Evolutionary conservation across 1,284 basidiomycete species (phyloP).

Genomic region (Microstroma glucosiphilum): DNA sequence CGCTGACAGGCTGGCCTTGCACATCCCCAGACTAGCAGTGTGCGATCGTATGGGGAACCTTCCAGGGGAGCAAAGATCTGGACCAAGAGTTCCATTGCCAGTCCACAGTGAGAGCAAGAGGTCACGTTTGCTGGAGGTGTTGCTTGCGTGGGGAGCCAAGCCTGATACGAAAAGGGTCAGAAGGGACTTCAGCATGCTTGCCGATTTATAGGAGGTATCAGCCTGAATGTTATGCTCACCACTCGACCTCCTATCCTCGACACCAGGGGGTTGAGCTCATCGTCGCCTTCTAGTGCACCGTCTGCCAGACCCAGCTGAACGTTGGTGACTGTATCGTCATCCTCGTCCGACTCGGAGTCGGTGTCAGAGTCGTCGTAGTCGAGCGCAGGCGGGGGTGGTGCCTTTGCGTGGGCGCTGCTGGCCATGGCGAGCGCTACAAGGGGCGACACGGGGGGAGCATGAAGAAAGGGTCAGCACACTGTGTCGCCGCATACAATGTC

Average conservation of each 20-base stretch:
- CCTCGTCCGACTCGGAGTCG: constrained; percentile 18
- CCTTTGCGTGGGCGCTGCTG: background rate
- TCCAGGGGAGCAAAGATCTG: constrained; percentile 49
- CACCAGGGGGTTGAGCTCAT: constrained; percentile 47
- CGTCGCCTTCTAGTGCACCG: constrained; percentile 38
- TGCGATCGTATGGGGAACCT: constrained; percentile 43
- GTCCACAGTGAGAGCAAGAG: constrained; percentile 30
- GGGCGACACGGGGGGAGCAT: background rate
- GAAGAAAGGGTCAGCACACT: background rate
- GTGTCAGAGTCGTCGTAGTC: constrained; percentile 1
- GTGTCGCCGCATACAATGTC: background rate
- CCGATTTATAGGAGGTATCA: background rate
- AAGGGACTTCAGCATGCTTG: background rate
- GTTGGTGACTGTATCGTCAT: constrained; percentile 27
- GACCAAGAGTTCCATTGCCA: constrained; percentile 46
- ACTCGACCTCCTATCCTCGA: constrained; percentile 44
- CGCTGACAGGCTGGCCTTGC: constrained; percentile 39
- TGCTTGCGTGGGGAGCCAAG: constrained; percentile 38
- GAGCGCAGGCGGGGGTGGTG: background rate
- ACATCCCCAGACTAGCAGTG: constrained; percentile 48
- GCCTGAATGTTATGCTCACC: background rate
- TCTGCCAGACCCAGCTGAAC: constrained; percentile 46
- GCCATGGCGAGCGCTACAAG: background rate
- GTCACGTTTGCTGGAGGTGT: constrained; percentile 25
- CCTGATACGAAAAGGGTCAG: constrained; percentile 8